Base-by-base conservation (phyloP, 768 basidiomycete genomes). In the Panellus pusillus region DNA sequence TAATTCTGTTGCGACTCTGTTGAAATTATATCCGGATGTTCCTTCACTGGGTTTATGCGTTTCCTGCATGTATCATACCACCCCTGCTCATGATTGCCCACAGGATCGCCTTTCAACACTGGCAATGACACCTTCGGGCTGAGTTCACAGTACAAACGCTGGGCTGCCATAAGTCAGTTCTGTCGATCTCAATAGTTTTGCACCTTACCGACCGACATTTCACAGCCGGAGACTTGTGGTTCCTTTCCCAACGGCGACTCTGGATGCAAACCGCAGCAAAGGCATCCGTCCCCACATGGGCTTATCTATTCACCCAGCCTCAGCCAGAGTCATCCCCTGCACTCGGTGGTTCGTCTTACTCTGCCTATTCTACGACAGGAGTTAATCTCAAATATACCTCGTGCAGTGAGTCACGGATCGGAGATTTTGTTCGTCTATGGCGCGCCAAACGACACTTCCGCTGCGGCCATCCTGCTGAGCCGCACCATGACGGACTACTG, bases 31-130 rank as follows among this genome's bases (percentile, higher is more conserved):
- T 62, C 78, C 77, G 1, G 57, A 77, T 38, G 54, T 68, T 27
- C 74, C 79, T 11, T 64, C 74, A 7, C 58, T 70, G 18, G 59
- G 59, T 60, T 8, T 0, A 43, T 17, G 15, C n/a, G 2, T 29
- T 31, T 7, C 5, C 15, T 20, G 32, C 7, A 35, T n/a, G 7
- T 24, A 37, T 31, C 29, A n/a, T n/a, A 15, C 4, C 14, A 1
- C 28, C 28, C 17, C 17, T 27, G 35, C 18, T n/a, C 17, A 29
- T 42, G 28, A 18, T 17, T 17, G 15, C 32, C 3, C 5, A 27
- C 9, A 60, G 78, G 77, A 1, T 74, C 74, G 0, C 79, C 79
- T 0, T 80, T 70, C 55, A 66, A 68, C 27, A 79, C 78, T 0
- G 55, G 59, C 6, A 72, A 74, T 45, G 54, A 76, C 17, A 76